Base-by-base conservation (phyloP, 345 rosid species). In the Ailanthus altissimus region DNA sequence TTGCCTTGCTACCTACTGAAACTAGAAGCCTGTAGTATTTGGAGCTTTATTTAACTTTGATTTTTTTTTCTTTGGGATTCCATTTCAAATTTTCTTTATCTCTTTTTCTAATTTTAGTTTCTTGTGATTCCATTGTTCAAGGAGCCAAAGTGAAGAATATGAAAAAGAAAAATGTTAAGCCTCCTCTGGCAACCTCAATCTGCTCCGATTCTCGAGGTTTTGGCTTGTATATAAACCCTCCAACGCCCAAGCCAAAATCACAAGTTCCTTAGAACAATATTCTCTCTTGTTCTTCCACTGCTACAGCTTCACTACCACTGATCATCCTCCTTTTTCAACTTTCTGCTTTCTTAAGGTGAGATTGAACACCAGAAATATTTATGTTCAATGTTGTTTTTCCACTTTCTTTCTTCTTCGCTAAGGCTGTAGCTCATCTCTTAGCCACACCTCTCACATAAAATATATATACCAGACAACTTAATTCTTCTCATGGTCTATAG, bases 91-190 rank as follows among this genome's bases (percentile, higher is more conserved):
- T 72, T 65, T 36, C 49, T 32, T 32, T 32, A 1, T 77, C 78
- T 69, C 68, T 69, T 76, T 74, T 67, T 80, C 75, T 46, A 80
- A 57, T 46, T 79, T 71, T 77, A 75, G 81, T 71, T 76, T 64
- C 65, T 42, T 53, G 78, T 67, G 82, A 79, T 79, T 77, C 82
- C 85, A 77, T 79, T 75, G 80, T 64, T 81, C 79, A 77, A 79
- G 78, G 81, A 63, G 49, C 65, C 79, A 81, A 81, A 83, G 84
- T 78, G 79, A 70, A 76, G 78, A 76, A 73, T 72, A 81, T 49
- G 79, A 78, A 80, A 84, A 84, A 84, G 81, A 82, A 84, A 32
- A 80, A 78, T 72, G 76, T 63, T n/a, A 63, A 63, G 62, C 78
- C 60, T 50, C 64, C 59, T 26, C 72, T 73, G 64, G 64, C 79